Evolutionary conservation across 192 early-diverging fungal genomes (phyloP).

Genomic region (Diversispora eburnea): DNA sequence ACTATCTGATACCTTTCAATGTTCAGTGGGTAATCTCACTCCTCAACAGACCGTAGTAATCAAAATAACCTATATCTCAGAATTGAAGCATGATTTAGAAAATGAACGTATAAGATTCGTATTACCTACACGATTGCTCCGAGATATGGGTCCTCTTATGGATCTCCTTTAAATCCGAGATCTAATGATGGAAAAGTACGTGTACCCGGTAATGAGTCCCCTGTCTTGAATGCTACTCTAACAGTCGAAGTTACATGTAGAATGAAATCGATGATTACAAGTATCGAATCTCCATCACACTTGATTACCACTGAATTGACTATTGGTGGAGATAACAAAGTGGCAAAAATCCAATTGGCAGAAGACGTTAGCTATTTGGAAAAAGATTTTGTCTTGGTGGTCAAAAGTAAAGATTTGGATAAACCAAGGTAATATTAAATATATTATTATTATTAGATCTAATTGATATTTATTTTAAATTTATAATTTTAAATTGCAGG

Average conservation of each 20-base stretch:
- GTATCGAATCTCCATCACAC: constrained; percentile 48
- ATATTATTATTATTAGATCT: neutral
- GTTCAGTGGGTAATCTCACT: constrained; percentile 49
- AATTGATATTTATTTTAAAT: neutral
- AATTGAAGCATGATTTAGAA: constrained; percentile 46
- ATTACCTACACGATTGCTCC: constrained; percentile 41
- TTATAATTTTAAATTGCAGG: neutral
- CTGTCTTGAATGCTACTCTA: neutral
- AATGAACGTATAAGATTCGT: constrained; percentile 45
- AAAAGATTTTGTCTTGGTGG: constrained; percentile 43
- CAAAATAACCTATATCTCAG: constrained; percentile 47
- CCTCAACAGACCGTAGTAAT: constrained; percentile 34
- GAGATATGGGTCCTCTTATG: constrained; percentile 32
- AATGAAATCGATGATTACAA: constrained; percentile 34
- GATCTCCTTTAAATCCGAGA: neutral
- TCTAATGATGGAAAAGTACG: constrained; percentile 9
- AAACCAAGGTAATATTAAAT: constrained; percentile 20
- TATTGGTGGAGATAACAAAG: constrained; percentile 25
- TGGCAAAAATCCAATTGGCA: constrained; percentile 22
- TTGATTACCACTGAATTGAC: constrained; percentile 32
- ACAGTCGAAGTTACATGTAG: constrained; percentile 30
- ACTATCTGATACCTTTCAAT: constrained; percentile 42
- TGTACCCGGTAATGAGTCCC: neutral
- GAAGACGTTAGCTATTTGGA: constrained; percentile 29
- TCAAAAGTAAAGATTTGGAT: constrained; percentile 38